Conservation (phyloP, 306 rosid genomes). For the Senna tora region DNA sequence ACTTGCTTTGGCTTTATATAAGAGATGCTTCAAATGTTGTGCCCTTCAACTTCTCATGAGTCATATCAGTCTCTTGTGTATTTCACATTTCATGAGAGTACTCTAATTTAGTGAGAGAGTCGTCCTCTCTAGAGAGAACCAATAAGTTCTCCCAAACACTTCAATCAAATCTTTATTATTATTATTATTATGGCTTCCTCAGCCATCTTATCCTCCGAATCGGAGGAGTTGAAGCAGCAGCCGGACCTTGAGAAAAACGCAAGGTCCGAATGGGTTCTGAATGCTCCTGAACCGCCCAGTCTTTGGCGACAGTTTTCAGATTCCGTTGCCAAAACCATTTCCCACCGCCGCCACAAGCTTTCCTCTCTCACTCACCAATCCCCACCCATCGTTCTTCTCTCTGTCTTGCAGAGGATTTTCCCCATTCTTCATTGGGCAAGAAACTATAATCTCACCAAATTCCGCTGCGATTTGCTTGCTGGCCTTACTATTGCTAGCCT, state of each 20-base stretch:
- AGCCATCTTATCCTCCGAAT: slow-evolving; percentile 18
- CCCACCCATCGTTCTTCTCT: slow-evolving; percentile 19
- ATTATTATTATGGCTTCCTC: slow-evolving; percentile 41
- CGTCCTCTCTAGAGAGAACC: slow-evolving; percentile 19
- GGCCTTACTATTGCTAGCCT: slow-evolving; percentile 58
- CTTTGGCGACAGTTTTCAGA: slow-evolving; percentile 29
- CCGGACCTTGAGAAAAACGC: slow-evolving; percentile 38
- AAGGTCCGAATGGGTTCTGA: slow-evolving; percentile 50
- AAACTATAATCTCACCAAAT: slow-evolving; percentile 41
- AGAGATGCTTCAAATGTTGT: slow-evolving; percentile 3
- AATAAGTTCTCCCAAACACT: slow-evolving; percentile 61
- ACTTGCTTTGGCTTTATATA: slow-evolving; percentile 31
- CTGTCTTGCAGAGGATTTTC: slow-evolving; percentile 38
- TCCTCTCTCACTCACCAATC: slow-evolving; percentile 34
- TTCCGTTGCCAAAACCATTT: slow-evolving; percentile 31
- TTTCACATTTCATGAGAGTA: slow-evolving; percentile 41
- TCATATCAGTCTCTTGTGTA: background rate
- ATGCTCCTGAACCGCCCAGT: slow-evolving; percentile 54
- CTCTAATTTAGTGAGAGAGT: background rate
- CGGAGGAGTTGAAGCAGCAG: slow-evolving; percentile 29
- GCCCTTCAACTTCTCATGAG: slow-evolving; percentile 16
- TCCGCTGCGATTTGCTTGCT: slow-evolving; percentile 52
- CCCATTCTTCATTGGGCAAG: slow-evolving; percentile 52
- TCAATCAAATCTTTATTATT: slow-evolving; percentile 27
- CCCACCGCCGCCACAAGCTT: slow-evolving; percentile 7